phyloP scores from a whole-genome alignment of 208 protist species.

The Eutreptiella sp. region DNA sequence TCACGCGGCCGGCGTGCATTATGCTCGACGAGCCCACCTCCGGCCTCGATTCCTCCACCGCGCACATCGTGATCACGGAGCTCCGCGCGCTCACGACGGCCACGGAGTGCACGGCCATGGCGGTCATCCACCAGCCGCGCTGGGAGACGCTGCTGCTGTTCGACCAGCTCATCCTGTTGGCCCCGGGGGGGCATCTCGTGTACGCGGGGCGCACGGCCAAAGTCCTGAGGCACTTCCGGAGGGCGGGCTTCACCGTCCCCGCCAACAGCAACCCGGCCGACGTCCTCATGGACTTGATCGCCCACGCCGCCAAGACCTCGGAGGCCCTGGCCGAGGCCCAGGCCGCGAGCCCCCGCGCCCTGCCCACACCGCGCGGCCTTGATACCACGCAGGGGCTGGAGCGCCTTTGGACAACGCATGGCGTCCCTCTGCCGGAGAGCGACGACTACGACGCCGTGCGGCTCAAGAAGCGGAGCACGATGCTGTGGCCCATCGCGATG shows the following conservation, averaged over 20 bases:
- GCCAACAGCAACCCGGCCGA: conserved; percentile 6
- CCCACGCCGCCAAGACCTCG: too few species aligned
- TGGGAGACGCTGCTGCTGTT: conserved; percentile 25
- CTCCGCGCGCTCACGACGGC: background rate
- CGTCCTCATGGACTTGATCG: conserved; percentile 11
- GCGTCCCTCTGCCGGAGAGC: too few species aligned
- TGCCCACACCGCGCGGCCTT: too few species aligned
- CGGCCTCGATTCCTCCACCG: conserved; percentile 14
- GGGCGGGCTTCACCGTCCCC: background rate
- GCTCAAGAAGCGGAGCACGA: too few species aligned
- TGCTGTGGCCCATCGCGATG: too few species aligned
- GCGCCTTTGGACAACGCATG: too few species aligned
- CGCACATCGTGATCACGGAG: conserved; percentile 13
- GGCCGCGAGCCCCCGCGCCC: too few species aligned
- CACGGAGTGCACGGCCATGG: conserved; percentile 14
- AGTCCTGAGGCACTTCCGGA: background rate
- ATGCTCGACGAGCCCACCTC: conserved; percentile 30
- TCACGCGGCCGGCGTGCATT: conserved; percentile 8
- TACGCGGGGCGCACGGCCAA: background rate
- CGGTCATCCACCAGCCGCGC: conserved; percentile 33
- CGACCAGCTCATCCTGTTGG: conserved; percentile 27
- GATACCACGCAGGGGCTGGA: too few species aligned
- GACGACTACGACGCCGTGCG: too few species aligned
- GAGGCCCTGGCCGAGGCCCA: too few species aligned
- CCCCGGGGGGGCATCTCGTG: conserved; percentile 10